Evolutionary conservation across 2,329 filamentous ascomycete species (phyloP), one percentile per base, ranked within the genome.

Genomic region (Ceratocystis papillata): DNA sequence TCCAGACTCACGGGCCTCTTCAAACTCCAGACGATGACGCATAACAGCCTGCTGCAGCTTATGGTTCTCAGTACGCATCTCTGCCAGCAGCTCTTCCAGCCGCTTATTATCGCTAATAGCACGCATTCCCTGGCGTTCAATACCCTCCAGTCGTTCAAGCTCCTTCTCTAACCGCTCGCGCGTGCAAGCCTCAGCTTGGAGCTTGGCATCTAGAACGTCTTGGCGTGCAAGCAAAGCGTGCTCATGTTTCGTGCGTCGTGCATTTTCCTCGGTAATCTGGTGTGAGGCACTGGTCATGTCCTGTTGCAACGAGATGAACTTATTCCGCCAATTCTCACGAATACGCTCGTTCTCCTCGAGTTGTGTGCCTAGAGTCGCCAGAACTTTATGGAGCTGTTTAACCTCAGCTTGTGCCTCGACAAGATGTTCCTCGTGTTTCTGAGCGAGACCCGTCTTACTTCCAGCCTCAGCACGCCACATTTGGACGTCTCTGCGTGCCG

Each of bases 261-360:
- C 85, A 73, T 92, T 93, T 73, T 97, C 92, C 71, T 89, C 85
- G 25, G 88, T 86, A 69, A 96, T 85, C 69, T 96, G 87, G 60
- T 85, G 84, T 64, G 89, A 87, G 62, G 90, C 89, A 66, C 80
- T 80, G 41, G 86, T 83, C 87, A 97, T 93, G 71, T 96, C 90
- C 69, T 90, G 84, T 75, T 97, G 92, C 48, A 99, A 79, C 68
- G 85, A 85, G 71, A 93, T 84, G 72, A 96, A 88, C 75, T 94
- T 96, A 73, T 80, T 80, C 70, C 90, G 87, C 83, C 95, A 92
- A 68, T 82, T 85, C 73, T 96, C 90, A 67, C 91, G 87, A 67
- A 95, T 83, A 69, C 87, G 85, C 72, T 92, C 86, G 72, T 90
- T 93, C 76, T 96, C 92, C 72, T 94, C 87, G 53, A 94, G 83